These are phyloP conservation scores for Neurospora sp. DNA, from an alignment of 2,329 filamentous ascomycete genomes.

Conservation along the genomic window DNA sequence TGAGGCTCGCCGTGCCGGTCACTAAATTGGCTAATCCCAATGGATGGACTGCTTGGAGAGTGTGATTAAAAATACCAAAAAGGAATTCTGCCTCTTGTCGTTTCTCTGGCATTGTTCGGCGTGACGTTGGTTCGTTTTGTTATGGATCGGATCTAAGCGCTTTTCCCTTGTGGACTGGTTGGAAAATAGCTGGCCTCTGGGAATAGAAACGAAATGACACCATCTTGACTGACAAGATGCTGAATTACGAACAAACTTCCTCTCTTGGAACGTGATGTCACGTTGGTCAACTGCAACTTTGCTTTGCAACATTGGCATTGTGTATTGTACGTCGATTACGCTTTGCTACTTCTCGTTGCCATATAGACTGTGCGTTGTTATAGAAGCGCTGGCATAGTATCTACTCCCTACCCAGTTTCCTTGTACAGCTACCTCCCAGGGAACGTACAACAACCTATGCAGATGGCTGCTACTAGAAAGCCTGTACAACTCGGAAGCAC, in stretches of 20 bases:
- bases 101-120: conserved; percentile 6
- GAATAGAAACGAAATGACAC: background rate
- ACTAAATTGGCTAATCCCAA: conserved; percentile 33
- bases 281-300: background rate
- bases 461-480: conserved; percentile 1
- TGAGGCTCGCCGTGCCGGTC: conserved; percentile 66
- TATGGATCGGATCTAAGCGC: background rate
- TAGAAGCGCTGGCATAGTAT: background rate
- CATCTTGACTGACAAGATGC: conserved; percentile 5
- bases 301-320: background rate
- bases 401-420: background rate
- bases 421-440: background rate
- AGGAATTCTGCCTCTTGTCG: conserved; percentile 7
- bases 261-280: background rate
- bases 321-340: background rate
- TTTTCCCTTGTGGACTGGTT: background rate
- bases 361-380: background rate
- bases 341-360: background rate
- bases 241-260: background rate
- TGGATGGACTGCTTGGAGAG: conserved; percentile 2
- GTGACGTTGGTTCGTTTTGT: conserved; percentile 1
- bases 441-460: background rate
- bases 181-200: background rate
- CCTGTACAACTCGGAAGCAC: background rate
- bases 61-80: conserved; percentile 2